Percentiles rank a stretch among this genome's conserved stretches.
Conservation (phyloP, 176 grass and related monocot genomes). For the Lolium perenne region DNA sequence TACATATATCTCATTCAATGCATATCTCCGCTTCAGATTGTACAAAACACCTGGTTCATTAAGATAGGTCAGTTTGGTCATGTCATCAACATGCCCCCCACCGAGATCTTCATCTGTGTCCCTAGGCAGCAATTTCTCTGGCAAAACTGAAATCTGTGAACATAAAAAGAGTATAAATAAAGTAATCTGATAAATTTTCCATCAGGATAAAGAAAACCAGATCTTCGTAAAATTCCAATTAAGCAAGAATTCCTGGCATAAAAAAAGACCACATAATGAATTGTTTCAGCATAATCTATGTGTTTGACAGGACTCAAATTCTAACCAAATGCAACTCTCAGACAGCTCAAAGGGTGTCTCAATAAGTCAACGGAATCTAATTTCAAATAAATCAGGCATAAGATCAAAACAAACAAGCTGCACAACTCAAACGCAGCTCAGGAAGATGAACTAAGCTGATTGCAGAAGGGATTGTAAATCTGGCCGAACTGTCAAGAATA, state of each 20-base stretch:
- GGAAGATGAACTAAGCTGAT: conserved; percentile 5
- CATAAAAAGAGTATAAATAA: neutral
- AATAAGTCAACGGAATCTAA: neutral
- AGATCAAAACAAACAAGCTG: conserved; percentile 13
- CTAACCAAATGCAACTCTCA: neutral
- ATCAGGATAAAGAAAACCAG: neutral
- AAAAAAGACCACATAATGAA: neutral
- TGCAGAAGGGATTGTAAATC: neutral
- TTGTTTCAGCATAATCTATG: neutral
- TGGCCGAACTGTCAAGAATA: neutral
- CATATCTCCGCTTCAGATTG: conserved; percentile 93
- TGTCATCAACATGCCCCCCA: conserved; percentile 94
- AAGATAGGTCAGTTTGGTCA: conserved; percentile 97
- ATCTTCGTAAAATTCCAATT: neutral
- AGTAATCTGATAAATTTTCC: conserved; percentile 15
- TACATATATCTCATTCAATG: conserved; percentile 97
- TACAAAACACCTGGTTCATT: conserved; percentile 97
- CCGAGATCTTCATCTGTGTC: conserved; percentile 92
- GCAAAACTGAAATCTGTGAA: conserved; percentile 62
- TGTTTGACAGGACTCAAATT: neutral
- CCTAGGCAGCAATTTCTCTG: conserved; percentile 79
- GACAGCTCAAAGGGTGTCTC: neutral
- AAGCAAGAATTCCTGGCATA: conserved; percentile 24
- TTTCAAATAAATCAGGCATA: neutral
- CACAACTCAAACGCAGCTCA: conserved; percentile 24